phyloP scores from a whole-genome alignment of 352 stramenopile genomes.

The Pseudoperonospora humuli region DNA sequence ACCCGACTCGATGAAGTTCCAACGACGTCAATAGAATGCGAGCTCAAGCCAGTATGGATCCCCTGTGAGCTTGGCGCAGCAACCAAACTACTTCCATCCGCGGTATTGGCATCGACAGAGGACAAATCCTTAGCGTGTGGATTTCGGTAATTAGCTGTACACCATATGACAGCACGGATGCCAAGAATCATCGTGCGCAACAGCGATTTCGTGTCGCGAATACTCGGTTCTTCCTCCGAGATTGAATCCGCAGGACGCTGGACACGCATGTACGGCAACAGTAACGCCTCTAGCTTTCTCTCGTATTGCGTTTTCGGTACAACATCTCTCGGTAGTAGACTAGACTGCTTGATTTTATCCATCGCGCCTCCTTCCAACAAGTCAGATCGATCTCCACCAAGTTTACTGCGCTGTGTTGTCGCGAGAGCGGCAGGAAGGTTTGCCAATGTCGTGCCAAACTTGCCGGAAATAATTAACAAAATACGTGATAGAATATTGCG shows the following conservation, averaged over 20 bases:
- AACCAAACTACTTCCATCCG: slow-evolving; percentile 25
- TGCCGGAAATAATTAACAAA: slow-evolving; percentile 90
- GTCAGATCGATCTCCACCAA: slow-evolving; percentile 42
- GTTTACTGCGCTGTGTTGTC: slow-evolving; percentile 36
- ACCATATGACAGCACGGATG: slow-evolving; percentile 97
- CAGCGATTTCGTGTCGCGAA: slow-evolving; percentile 90
- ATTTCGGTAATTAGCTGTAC: slow-evolving; percentile 90
- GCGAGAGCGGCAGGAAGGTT: slow-evolving; percentile 62
- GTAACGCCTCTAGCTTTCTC: slow-evolving; percentile 60
- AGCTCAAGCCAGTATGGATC: slow-evolving; percentile 9
- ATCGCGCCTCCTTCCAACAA: slow-evolving; percentile 78
- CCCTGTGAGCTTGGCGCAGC: slow-evolving; percentile 14
- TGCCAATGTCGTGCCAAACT: slow-evolving; percentile 88
- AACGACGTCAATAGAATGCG: slow-evolving; percentile 16
- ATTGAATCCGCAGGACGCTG: slow-evolving; percentile 42
- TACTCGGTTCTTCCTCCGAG: slow-evolving; percentile 67
- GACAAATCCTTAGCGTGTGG: slow-evolving; percentile 79
- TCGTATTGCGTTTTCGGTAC: slow-evolving; percentile 55
- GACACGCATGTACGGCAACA: slow-evolving; percentile 48
- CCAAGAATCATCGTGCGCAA: slow-evolving; percentile 96
- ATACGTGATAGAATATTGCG: slow-evolving; percentile 88
- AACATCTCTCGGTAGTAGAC: slow-evolving; percentile 50
- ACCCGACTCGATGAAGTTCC: slow-evolving; percentile 10
- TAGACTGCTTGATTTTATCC: slow-evolving; percentile 84
- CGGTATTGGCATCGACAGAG: slow-evolving; percentile 53